Evolutionary conservation across 768 basidiomycete genomes (phyloP), one percentile per base, ranked within the genome.

Genomic region (Pleurotus sapidus): DNA sequence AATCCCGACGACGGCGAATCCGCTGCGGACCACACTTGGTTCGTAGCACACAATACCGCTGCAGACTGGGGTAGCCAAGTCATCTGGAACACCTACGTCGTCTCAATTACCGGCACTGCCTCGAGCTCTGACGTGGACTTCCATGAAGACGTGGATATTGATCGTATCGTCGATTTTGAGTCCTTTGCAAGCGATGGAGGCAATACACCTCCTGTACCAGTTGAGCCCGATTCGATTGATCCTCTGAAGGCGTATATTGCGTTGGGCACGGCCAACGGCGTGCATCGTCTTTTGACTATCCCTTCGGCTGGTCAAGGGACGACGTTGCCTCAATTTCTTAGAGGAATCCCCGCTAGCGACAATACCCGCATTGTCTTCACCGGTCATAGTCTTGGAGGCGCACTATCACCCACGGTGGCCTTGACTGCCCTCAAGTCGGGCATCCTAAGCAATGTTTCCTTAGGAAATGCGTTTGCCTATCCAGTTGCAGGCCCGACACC

Each of bases 361-460:
- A 1, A 34, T 34, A 47, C 56, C 3, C 46, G 56, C 5, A 34
- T 57, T 27, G 38, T 57, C 1, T 57, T 57, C 48, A 57, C 56
- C 23, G 56, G 56, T 4, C 56, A 57, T 18, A 57, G 56, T 14
- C 56, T 57, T 34, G 56, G 56, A 7, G 56, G 46, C 4, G 56
- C 46, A 6, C 20, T 57, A 14, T 17, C 38, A 2, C 56, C 56
- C 2, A 48, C 46, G 0, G 15, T 57, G 3, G 56, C 56, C 4
- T 18, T 48, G n/a, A 43, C 55, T 45, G 12, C 18, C 14, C 27
- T 46, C 4, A 56, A 24, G 25, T 23, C 55, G 30, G 40, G 34
- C 15, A 23, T 56, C 5, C 18, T 56, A 12, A 45, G 45, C 34
- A 30, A 24, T 8, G 9, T 34, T 7, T 11, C 30, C 1, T 5